Percentiles rank a stretch among this genome's conserved stretches.
These are phyloP conservation scores for Pythium chondricola DNA, from an alignment of 352 stramenopile genomes.

Conservation along the genomic window DNA sequence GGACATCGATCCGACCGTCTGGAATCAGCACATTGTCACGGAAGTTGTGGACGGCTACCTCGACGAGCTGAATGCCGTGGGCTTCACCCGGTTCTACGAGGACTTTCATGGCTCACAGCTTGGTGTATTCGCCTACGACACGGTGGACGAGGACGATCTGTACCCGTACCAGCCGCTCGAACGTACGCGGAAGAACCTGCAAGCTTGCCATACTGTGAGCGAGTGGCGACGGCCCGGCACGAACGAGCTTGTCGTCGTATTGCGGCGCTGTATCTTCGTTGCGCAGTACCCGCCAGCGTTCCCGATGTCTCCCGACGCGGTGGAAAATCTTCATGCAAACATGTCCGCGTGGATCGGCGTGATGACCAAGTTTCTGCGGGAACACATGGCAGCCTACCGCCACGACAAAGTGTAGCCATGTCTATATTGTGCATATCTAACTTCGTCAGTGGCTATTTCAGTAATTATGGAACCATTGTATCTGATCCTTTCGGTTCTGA, in stretches of 20 bases:
- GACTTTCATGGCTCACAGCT: constrained; percentile 16
- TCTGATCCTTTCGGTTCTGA: no score
- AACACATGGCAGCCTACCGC: neutral
- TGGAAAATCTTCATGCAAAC: constrained; percentile 12
- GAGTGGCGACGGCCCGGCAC: neutral
- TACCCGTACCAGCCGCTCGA: constrained; percentile 33
- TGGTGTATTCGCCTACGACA: constrained; percentile 28
- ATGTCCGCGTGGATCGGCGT: constrained; percentile 13
- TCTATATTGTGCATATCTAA: no score
- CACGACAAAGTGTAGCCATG: constrained; percentile 5
- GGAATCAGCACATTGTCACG: constrained; percentile 41
- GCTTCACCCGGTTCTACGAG: constrained; percentile 29
- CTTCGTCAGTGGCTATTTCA: no score
- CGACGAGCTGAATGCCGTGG: constrained; percentile 21
- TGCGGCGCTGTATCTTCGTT: constrained; percentile 9
- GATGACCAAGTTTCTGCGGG: constrained; percentile 12
- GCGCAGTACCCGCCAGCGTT: constrained; percentile 13
- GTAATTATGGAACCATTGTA: no score
- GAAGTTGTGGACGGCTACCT: constrained; percentile 13
- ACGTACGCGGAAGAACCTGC: constrained; percentile 14
- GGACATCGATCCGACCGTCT: constrained; percentile 24
- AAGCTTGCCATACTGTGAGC: constrained; percentile 1
- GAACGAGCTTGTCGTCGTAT: constrained; percentile 1
- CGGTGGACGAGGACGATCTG: constrained; percentile 41
- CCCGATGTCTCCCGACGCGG: neutral